Conservation (phyloP, 768 basidiomycete genomes). For the Arthromyces matolae region DNA sequence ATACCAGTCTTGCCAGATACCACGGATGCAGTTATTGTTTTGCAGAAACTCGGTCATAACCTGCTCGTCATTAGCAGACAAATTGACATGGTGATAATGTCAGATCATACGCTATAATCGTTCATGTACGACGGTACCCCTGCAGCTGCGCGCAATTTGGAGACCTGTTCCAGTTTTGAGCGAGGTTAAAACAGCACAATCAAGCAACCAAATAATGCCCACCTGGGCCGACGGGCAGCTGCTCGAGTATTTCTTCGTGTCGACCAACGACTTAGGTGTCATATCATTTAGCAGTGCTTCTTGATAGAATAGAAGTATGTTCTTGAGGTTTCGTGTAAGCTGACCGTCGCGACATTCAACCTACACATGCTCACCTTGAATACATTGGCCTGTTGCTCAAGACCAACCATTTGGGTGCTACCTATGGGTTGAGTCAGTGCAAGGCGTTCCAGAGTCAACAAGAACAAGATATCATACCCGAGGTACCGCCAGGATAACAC, state of each 20-base stretch:
- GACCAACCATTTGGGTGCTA: neutral
- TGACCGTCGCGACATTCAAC: neutral
- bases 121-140: neutral
- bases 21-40: neutral
- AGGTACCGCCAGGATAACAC: neutral
- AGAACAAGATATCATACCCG: neutral
- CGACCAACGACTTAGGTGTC: neutral
- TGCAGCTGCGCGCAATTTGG: neutral
- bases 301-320: neutral
- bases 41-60: neutral
- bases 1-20: neutral
- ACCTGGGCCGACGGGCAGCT: neutral
- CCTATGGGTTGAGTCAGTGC: neutral
- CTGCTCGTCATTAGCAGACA: neutral
- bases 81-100: neutral
- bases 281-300: neutral
- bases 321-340: neutral
- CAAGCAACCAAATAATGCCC: neutral
- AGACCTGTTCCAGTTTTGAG: neutral
- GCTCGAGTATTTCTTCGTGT: neutral
- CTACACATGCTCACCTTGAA: neutral
- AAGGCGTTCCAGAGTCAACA: neutral
- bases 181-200: neutral
- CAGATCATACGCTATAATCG: neutral
- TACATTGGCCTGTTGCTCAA: neutral